Conservation (phyloP, 805 yeast species). For the Lipomyces chichibuensis region DNA sequence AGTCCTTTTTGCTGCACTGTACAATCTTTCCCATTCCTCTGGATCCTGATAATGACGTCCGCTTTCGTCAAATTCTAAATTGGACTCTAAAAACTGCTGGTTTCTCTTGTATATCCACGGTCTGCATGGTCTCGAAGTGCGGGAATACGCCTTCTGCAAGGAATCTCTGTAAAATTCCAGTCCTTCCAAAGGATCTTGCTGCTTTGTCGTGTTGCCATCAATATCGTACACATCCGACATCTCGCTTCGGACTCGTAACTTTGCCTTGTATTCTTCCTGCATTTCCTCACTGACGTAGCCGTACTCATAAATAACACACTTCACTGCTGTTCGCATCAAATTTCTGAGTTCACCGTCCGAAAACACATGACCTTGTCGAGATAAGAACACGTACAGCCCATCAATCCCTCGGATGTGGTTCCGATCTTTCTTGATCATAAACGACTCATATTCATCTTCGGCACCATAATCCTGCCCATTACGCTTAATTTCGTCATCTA, state of each 20-base stretch:
- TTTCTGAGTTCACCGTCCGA: slow-evolving; percentile 9
- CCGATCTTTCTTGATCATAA: slow-evolving; percentile 17
- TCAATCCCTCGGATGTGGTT: slow-evolving; percentile 22
- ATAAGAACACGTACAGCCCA: slow-evolving; percentile 16
- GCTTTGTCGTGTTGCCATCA: neutral
- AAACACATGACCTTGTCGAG: neutral
- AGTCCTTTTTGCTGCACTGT: neutral
- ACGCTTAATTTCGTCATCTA: slow-evolving; percentile 2
- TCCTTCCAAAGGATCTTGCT: neutral
- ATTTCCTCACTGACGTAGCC: slow-evolving; percentile 23
- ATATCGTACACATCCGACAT: neutral
- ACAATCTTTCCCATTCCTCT: slow-evolving; percentile 1
- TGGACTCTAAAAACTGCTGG: neutral
- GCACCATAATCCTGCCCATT: slow-evolving; percentile 1
- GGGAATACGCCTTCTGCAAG: slow-evolving; percentile 1
- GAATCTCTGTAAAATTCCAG: neutral
- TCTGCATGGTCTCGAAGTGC: neutral
- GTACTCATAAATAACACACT: slow-evolving; percentile 9
- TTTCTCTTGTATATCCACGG: neutral
- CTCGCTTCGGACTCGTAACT: neutral
- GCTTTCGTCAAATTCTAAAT: neutral
- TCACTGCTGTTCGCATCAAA: slow-evolving; percentile 17
- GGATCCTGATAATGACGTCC: slow-evolving; percentile 2
- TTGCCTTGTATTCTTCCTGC: neutral
- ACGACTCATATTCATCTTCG: slow-evolving; percentile 21